Conservation (phyloP, 257 asterid genomes). For the Solanum tacnaense region DNA sequence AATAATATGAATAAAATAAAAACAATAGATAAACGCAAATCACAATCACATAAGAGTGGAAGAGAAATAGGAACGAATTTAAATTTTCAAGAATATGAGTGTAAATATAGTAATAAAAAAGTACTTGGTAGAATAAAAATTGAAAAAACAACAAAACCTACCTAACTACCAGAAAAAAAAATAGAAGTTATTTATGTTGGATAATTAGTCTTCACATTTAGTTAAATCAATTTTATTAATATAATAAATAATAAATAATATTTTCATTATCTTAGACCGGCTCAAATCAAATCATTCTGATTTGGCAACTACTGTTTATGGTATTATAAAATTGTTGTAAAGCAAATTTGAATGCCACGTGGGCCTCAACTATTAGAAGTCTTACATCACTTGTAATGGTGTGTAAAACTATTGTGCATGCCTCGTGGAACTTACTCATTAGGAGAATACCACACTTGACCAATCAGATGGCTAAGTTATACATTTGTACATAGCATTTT, state of each 20-base stretch:
- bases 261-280: background rate
- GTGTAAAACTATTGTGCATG: no score
- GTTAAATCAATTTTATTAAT: background rate
- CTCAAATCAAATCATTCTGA: background rate
- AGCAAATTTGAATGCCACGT: no score
- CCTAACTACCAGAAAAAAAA: background rate
- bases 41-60: background rate
- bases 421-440: no score
- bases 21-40: background rate
- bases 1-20: no score
- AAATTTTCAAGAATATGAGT: background rate
- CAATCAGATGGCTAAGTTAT: no score
- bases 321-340: no score
- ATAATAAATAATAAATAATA: background rate
- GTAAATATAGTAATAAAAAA: background rate
- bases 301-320: background rate
- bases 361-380: no score
- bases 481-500: no score
- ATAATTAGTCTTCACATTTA: background rate
- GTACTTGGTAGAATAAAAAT: background rate
- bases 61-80: background rate
- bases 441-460: no score
- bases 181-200: background rate
- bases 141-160: background rate
- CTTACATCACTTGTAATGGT: no score